Base-by-base conservation (phyloP, 2,329 filamentous ascomycete genomes). In the Phaeophleospora eucalypticola region DNA sequence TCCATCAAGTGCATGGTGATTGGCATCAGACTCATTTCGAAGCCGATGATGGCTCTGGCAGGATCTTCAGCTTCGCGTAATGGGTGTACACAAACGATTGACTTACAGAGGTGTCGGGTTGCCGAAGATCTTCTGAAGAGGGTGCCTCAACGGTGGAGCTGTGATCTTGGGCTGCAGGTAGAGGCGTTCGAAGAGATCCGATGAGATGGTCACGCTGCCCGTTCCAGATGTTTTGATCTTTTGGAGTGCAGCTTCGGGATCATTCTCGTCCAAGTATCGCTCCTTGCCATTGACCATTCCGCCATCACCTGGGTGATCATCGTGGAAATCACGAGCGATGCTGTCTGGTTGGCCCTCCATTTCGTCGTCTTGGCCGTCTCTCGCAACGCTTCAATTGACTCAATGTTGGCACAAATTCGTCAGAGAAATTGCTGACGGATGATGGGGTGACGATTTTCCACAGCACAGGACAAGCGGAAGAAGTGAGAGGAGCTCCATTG, bases 1-100 rank as follows among this genome's bases (percentile, higher is more conserved):
- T 49, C 54, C 54, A 57, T 51, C 34, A 57, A 38, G 36, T 57
- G 51, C 54, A 54, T 54, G 6, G 47, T 46, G 27, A 57, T 47
- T 6, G 54, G 54, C 51, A 57, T 54, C 17, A 57, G 20, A 34
- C 43, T 48, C 39, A 57, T 50, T 39, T 57, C 54, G 37, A 57
- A 57, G 24, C 54, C 54, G 14, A 57, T 46, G 24, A 57, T 52
- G 1, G 45, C 54, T 3, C 48, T 51, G 24, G 15, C 9, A 18
- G 16, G 8, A 12, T 18, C 33, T n/a, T n/a, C n/a, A n/a, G n/a
- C n/a, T n/a, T n/a, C n/a, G n/a, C n/a, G 41, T n/a, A n/a, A n/a
- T n/a, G n/a, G n/a, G n/a, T n/a, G 14, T 4, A 3, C 24, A 9
- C 19, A 4, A n/a, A 37, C 10, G n/a, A 27, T 38, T 20, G 14